Evolutionary conservation across 208 protist genomes (phyloP).

Genomic region (Crithidia bombi): DNA sequence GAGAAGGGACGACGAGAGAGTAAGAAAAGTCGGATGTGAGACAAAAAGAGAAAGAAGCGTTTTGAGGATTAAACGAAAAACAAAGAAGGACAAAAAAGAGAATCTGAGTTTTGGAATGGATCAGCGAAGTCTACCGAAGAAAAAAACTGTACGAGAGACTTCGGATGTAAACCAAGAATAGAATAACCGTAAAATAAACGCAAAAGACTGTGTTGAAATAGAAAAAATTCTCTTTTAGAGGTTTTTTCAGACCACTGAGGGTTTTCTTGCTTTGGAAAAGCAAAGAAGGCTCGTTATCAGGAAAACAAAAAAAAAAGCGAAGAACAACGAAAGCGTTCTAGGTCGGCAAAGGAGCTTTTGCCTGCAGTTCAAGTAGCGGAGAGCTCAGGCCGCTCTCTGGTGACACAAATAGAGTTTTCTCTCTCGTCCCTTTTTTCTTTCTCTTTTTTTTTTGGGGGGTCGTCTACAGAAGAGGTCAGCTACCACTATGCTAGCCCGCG

Average conservation of each 20-base stretch:
- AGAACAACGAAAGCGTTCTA: neutral
- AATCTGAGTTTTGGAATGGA: no score
- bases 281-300: no score
- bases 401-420: neutral
- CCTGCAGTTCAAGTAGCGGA: neutral
- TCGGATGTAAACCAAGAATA: no score
- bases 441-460: neutral
- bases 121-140: neutral
- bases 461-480: neutral
- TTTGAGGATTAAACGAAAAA: neutral
- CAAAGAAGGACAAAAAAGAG: neutral
- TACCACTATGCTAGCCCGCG: neutral
- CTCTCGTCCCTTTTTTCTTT: no score
- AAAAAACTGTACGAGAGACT: neutral
- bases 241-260: no score
- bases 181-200: neutral
- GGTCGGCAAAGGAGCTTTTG: neutral
- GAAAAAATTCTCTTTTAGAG: no score
- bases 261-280: no score
- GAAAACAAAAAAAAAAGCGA: neutral
- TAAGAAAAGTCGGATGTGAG: neutral
- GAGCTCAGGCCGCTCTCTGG: neutral
- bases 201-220: no score
- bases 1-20: neutral
- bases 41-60: neutral